Evolutionary conservation across 371 early-diverging fungal species (phyloP).

Genomic region (Mucor circinelloides): DNA sequence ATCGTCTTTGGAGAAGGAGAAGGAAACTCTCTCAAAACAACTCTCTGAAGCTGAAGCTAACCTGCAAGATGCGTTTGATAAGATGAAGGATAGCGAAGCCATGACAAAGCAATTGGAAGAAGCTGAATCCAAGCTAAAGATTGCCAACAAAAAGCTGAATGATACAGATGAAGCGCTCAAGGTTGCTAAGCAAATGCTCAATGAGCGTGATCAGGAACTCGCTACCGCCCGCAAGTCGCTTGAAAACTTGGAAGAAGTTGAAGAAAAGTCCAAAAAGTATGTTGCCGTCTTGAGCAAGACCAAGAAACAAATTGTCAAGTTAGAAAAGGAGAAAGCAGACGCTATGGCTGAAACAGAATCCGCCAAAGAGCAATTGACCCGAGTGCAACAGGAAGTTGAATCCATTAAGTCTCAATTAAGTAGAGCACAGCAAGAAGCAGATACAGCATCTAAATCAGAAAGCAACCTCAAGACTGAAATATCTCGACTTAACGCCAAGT

Average conservation of each 20-base stretch:
- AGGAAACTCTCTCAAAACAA: conserved; percentile 10
- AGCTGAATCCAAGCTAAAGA: conserved; percentile 26
- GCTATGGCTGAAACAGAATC: conserved; percentile 51
- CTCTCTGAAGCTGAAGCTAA: conserved; percentile 23
- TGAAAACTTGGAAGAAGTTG: conserved; percentile 44
- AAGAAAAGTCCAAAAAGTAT: conserved; percentile 61
- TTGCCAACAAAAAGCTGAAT: conserved; percentile 37
- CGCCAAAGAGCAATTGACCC: conserved; percentile 23
- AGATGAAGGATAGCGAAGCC: conserved; percentile 13
- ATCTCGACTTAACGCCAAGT: conserved; percentile 27
- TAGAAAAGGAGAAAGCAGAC: conserved; percentile 65
- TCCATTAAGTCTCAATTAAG: conserved; percentile 5
- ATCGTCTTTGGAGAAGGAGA: conserved; percentile 81
- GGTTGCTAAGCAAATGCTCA: conserved; percentile 53
- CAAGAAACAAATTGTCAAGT: conserved; percentile 56
- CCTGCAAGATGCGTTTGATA: conserved; percentile 13
- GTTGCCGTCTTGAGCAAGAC: conserved; percentile 53
- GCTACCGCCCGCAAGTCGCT: conserved; percentile 54
- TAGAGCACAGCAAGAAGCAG: conserved; percentile 8
- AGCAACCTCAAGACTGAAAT: conserved; percentile 30
- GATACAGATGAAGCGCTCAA: conserved; percentile 58
- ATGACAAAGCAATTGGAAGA: background rate
- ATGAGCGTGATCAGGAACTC: conserved; percentile 61
- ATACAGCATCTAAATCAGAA: conserved; percentile 17
- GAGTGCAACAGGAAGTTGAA: conserved; percentile 10